Percentiles rank a stretch among this genome's conserved stretches.
These are phyloP conservation scores for Otatea glauca DNA, from an alignment of 176 grass and related monocot genomes.

Conservation along the genomic window DNA sequence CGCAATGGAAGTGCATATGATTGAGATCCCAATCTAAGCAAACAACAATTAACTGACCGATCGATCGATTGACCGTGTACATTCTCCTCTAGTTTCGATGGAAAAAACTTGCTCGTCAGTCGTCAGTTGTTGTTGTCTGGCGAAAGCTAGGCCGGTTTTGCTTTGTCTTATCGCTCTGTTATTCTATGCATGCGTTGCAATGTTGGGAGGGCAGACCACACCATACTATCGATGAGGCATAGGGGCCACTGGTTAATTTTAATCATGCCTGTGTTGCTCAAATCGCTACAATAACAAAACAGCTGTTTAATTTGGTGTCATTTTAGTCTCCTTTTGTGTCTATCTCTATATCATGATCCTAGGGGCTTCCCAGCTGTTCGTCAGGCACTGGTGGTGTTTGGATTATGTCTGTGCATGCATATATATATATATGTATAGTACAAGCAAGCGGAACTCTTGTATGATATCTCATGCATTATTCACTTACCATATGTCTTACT, in stretches of 20 bases:
- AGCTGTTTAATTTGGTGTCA: not conserved
- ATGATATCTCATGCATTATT: not conserved
- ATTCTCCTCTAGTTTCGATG: not conserved
- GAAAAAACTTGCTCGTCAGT: too few species aligned
- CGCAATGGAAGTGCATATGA: constrained; percentile 10
- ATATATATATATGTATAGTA: too few species aligned
- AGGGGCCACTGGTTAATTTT: not conserved
- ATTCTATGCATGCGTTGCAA: constrained; percentile 9
- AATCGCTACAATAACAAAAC: not conserved
- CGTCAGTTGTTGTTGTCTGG: not conserved
- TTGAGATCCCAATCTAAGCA: constrained; percentile 3
- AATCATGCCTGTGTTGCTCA: not conserved
- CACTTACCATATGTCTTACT: not conserved
- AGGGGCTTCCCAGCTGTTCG: too few species aligned
- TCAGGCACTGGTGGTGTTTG: too few species aligned
- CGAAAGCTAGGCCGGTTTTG: not conserved
- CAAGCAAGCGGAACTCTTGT: not conserved
- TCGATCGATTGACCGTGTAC: not conserved
- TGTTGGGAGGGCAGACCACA: not conserved
- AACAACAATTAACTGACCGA: not conserved
- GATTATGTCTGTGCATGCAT: too few species aligned
- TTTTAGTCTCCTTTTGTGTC: not conserved
- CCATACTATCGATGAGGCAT: too few species aligned
- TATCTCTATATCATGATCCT: too few species aligned
- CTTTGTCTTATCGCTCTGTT: not conserved